phyloP scores from a whole-genome alignment of 176 grass and related monocot species.

The Lolium perenne region DNA sequence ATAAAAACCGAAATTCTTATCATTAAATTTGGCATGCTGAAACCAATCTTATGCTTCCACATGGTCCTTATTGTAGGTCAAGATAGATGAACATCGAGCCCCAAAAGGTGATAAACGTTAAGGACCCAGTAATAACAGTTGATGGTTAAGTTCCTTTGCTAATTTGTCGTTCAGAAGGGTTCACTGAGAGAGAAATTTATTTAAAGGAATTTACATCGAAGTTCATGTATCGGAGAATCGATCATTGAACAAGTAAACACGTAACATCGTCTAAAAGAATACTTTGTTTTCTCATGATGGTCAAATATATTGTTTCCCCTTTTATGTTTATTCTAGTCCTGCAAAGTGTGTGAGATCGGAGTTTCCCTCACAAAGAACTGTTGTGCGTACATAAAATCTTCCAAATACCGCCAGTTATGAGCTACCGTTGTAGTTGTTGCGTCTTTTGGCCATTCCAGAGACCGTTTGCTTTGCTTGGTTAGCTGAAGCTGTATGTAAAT shows the following conservation, averaged over 20 bases:
- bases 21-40: slow-evolving; percentile 34
- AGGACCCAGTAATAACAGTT: slow-evolving; percentile 48
- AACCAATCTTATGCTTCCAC: slow-evolving; percentile 53
- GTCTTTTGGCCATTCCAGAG: not conserved
- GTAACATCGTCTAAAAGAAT: slow-evolving; percentile 4
- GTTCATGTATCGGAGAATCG: not conserved
- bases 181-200: slow-evolving; percentile 20
- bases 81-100: slow-evolving; percentile 92
- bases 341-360: not conserved
- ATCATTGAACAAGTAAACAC: slow-evolving; percentile 16
- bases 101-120: slow-evolving; percentile 71
- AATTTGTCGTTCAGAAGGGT: slow-evolving; percentile 31
- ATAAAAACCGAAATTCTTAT: slow-evolving; percentile 21
- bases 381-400: not conserved
- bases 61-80: slow-evolving; percentile 86
- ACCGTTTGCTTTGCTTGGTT: slow-evolving; percentile 9
- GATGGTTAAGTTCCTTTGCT: slow-evolving; percentile 44
- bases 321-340: slow-evolving; percentile 22
- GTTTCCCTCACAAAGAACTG: not conserved
- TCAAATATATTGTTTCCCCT: slow-evolving; percentile 4
- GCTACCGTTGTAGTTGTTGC: not conserved
- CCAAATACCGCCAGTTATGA: not conserved
- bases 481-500: slow-evolving; percentile 25
- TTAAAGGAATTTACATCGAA: slow-evolving; percentile 17
- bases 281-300: slow-evolving; percentile 16